Base-by-base conservation (phyloP, 2,329 filamentous ascomycete species). In the Ophiocordyceps camponoti-rufipedis region DNA sequence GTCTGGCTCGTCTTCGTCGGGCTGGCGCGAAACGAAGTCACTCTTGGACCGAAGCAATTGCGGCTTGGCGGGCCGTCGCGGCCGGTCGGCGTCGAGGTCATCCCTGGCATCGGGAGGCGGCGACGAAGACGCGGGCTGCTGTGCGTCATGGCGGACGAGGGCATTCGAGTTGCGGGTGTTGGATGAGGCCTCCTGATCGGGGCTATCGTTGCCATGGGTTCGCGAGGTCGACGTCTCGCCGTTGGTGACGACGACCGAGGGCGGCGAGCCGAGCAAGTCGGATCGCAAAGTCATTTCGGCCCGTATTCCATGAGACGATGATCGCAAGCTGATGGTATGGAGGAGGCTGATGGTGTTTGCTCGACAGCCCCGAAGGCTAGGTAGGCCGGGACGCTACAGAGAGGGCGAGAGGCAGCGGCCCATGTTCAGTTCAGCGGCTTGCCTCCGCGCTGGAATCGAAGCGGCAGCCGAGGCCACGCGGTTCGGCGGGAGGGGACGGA, bases 21-120 rank as follows among this genome's bases (percentile, higher is more conserved):
- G 62, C 35, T 63, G 58, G 28, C 65, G 66, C 41, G 65, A 58
- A 28, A 60, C 64, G 53, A 67, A 70, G 52, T 78, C 74, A 57
- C 72, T 78, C 61, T 71, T 74, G 47, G 74, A 75, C 45, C 74
- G 67, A 44, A 70, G 54, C 16, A 78, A 62, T n/a, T 63, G 62
- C 28, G 72, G 71, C 53, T 75, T 75, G 5, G 55, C 50, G 14
- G 66, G 62, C 38, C 65, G 63, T 45, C 55, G 56, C 29, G 60
- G 53, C 48, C 58, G 61, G 42, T 63, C 59, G 12, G 59, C 57
- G 28, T 60, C 57, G 18, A 59, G 52, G 46, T 64, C 56, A 28
- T 63, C 60, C 46, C 49, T 53, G 7, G 52, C 49, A 18, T 56
- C 56, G 41, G 52, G 45, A 33, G 32, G 23, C 10, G 41, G 28